Evolutionary conservation across 2,329 filamentous ascomycete species (phyloP).

Genomic region (Podosphaera xanthii): DNA sequence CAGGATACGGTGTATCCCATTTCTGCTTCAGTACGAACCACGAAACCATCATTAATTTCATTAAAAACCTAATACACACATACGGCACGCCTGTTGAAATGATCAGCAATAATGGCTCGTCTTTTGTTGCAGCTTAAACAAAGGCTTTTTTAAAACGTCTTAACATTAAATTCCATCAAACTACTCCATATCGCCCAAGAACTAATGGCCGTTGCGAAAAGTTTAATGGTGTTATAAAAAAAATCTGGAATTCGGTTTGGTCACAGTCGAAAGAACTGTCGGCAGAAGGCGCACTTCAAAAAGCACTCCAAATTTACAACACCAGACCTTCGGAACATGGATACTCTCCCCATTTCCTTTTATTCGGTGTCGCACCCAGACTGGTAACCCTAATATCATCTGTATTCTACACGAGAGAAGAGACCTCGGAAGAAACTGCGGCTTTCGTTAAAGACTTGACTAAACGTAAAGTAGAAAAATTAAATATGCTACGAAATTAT

Average conservation of each 20-base stretch:
- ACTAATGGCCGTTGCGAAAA: background rate
- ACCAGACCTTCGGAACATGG: background rate
- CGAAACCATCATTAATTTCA: background rate
- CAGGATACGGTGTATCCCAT: background rate
- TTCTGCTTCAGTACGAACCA: background rate
- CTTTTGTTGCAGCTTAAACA: background rate
- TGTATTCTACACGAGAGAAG: background rate
- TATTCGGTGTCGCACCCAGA: no score
- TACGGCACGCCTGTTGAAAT: background rate
- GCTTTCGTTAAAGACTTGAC: background rate
- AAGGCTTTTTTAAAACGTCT: background rate
- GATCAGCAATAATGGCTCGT: background rate
- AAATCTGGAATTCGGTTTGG: background rate
- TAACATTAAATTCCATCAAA: background rate
- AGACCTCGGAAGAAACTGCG: background rate
- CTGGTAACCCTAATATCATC: background rate
- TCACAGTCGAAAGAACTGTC: no score
- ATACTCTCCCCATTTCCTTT: background rate
- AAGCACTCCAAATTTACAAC: background rate
- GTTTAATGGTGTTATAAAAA: background rate
- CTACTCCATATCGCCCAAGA: background rate
- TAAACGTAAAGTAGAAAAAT: background rate
- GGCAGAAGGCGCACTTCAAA: background rate
- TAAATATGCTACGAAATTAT: background rate
- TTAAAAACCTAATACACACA: background rate